Evolutionary conservation across 2,329 filamentous ascomycete species (phyloP), one percentile per base, ranked within the genome.

Genomic region (Fusarium gaditjirri): DNA sequence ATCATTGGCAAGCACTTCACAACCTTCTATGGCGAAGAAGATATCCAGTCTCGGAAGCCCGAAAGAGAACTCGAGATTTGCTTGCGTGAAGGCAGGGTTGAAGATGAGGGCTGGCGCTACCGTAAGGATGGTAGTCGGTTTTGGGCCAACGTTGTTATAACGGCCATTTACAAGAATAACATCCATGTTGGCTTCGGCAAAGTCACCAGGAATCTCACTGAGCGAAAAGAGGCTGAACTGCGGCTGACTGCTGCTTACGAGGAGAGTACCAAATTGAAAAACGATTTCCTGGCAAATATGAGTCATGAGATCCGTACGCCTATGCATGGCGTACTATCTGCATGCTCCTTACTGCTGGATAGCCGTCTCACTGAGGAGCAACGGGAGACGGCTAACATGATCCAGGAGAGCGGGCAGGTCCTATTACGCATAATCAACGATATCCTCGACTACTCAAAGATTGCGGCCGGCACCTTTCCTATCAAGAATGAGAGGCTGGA

Each of bases 171-270:
- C 2, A 63, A 63, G 35, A 38, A 63, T 17, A 8, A 63, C 8
- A 43, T 63, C 6, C 60, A 63, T 25, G 60, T 63, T 33, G 60
- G 60, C 4, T 63, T 63, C 43, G 60, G 60, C 8, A 63, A 63
- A 7, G 60, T 63, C 2, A 63, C 36, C 8, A 38, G 56, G 17
- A 50, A 63, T 16, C 60, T 63, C 13, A 61, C 60, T 7, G 60
- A 61, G 10, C 36, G 60, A 19, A 63, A 61, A 8, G 60, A 63
- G 31, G 60, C 56, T 16, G 60, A 63, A 21, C 14, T 52, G 31
- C 43, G 31, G 12, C 25, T 63, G 1, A 61, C 39, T n/a, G 60
- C 60, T n/a, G 60, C 60, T n/a, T 35, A 61, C 8, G 60, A 63
- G 25, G 60, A 63, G 19, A 63, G 60, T 25, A 31, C 55, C 3